Conservation (phyloP, 805 yeast genomes). For the Wickerhamiella domercqiae region DNA sequence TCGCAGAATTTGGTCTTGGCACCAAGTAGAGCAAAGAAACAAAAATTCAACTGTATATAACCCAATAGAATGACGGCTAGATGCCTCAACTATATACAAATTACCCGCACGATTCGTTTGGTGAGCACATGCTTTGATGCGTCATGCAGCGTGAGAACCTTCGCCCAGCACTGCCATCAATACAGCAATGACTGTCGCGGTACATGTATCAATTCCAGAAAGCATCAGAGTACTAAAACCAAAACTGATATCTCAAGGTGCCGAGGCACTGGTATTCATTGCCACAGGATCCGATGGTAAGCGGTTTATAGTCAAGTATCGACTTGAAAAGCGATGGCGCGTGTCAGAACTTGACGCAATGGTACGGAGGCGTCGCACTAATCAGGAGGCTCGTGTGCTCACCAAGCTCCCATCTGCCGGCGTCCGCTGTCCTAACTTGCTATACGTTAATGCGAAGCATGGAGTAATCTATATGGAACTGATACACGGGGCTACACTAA, state of each 20-base stretch:
- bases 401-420: slow-evolving; percentile 36
- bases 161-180: too few relatives aligned
- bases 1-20: slow-evolving; percentile 68
- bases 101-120: too few relatives aligned
- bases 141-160: too few relatives aligned
- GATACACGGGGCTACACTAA: slow-evolving; percentile 36
- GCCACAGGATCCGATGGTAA: slow-evolving; percentile 3
- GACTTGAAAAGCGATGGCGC: slow-evolving; percentile 85
- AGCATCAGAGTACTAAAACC: slow-evolving; percentile 7
- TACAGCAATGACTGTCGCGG: neutral
- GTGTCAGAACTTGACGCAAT: slow-evolving; percentile 66
- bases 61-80: too few relatives aligned
- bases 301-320: slow-evolving; percentile 48
- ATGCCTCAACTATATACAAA: too few relatives aligned
- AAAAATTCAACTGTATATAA: too few relatives aligned
- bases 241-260: slow-evolving; percentile 17
- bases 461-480: slow-evolving; percentile 86
- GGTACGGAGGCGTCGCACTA: slow-evolving; percentile 66
- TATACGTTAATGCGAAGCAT: slow-evolving; percentile 58
- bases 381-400: slow-evolving; percentile 70
- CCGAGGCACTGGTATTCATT: slow-evolving; percentile 17
- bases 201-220: slow-evolving; percentile 13
- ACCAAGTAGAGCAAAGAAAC: neutral
- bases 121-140: too few relatives aligned
- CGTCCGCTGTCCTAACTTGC: slow-evolving; percentile 53